Conservation (phyloP, 1,284 basidiomycete genomes). For the Malassezia psittaci region DNA sequence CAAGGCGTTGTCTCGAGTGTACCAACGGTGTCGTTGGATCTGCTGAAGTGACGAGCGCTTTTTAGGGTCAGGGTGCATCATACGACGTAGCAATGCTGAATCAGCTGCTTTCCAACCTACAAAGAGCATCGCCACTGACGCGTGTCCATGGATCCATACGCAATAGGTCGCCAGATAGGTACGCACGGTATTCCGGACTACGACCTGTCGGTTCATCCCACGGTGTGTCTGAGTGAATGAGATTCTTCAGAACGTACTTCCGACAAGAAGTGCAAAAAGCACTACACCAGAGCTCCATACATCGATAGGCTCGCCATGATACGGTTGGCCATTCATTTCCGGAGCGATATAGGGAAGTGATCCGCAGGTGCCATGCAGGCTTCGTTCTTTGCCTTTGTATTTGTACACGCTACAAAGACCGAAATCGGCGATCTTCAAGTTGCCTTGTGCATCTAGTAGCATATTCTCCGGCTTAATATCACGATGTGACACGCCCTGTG, state of each 20-base stretch:
- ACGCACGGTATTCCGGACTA: slow-evolving; percentile 70
- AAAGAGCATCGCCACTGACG: slow-evolving; percentile 56
- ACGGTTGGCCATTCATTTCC: slow-evolving; percentile 57
- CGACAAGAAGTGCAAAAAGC: slow-evolving; percentile 77
- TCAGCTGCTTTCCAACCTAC: not conserved
- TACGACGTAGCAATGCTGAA: slow-evolving; percentile 27
- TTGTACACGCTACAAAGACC: slow-evolving; percentile 84
- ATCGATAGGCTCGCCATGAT: slow-evolving; percentile 83
- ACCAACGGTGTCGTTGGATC: slow-evolving; percentile 45
- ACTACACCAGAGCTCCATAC: slow-evolving; percentile 94
- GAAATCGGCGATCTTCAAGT: slow-evolving; percentile 86
- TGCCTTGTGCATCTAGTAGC: slow-evolving; percentile 52
- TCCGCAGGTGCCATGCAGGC: slow-evolving; percentile 58
- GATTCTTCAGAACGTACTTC: slow-evolving; percentile 50
- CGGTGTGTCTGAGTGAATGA: slow-evolving; percentile 58
- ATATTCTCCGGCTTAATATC: slow-evolving; percentile 52
- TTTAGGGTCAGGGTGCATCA: slow-evolving; percentile 38
- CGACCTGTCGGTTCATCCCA: slow-evolving; percentile 84
- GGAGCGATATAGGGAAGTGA: slow-evolving; percentile 91
- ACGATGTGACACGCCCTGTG: slow-evolving; percentile 54
- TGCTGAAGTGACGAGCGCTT: slow-evolving; percentile 30
- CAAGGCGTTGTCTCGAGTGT: slow-evolving; percentile 33
- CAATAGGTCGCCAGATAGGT: slow-evolving; percentile 61
- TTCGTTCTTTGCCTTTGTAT: slow-evolving; percentile 66
- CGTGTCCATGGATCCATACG: slow-evolving; percentile 71